These are phyloP conservation scores for Aspergillus incahuasiensis DNA, from an alignment of 495 filamentous ascomycete species.

Conservation along the genomic window DNA sequence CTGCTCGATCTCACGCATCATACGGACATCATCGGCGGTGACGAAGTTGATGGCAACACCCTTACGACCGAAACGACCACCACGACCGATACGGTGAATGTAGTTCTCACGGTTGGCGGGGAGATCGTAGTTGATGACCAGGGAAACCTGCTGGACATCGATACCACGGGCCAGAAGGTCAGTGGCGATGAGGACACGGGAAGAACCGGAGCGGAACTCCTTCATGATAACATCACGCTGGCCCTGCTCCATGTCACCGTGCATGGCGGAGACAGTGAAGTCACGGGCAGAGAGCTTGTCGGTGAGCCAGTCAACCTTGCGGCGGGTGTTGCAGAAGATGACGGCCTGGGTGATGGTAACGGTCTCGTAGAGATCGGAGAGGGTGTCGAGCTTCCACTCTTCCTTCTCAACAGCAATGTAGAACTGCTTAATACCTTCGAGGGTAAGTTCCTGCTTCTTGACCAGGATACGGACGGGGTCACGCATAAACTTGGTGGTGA, in stretches of 20 bases:
- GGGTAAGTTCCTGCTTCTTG: slow-evolving; percentile 98
- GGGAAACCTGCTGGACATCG: slow-evolving; percentile 97
- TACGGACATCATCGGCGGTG: slow-evolving; percentile 97
- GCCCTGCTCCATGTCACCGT: slow-evolving; percentile 96
- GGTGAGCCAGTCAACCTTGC: slow-evolving; percentile 99
- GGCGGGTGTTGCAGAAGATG: slow-evolving; percentile 99
- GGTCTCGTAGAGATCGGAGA: slow-evolving; percentile 97
- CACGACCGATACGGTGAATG: slow-evolving; percentile 98
- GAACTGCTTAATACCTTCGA: slow-evolving; percentile 99
- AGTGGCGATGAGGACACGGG: slow-evolving; percentile 95
- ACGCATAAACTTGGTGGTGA: slow-evolving; percentile 99
- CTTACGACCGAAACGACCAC: slow-evolving; percentile 98
- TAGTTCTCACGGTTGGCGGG: slow-evolving; percentile 99
- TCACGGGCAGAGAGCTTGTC: slow-evolving; percentile 97
- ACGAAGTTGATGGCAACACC: slow-evolving; percentile 99
- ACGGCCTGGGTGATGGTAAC: slow-evolving; percentile 99
- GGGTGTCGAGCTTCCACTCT: slow-evolving; percentile 99
- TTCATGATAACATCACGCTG: slow-evolving; percentile 99
- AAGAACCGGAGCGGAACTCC: slow-evolving; percentile 97
- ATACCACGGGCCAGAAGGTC: slow-evolving; percentile 98
- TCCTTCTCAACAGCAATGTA: slow-evolving; percentile 99
- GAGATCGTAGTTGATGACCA: slow-evolving; percentile 99
- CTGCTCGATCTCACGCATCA: slow-evolving; percentile 93
- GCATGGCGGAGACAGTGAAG: slow-evolving; percentile 99
- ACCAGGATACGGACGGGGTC: slow-evolving; percentile 98